A percentile compares a stretch with the other conserved stretches of the same genome.
phyloP scores from a whole-genome alignment of 306 rosid species.

The Mucuna pruriens region DNA sequence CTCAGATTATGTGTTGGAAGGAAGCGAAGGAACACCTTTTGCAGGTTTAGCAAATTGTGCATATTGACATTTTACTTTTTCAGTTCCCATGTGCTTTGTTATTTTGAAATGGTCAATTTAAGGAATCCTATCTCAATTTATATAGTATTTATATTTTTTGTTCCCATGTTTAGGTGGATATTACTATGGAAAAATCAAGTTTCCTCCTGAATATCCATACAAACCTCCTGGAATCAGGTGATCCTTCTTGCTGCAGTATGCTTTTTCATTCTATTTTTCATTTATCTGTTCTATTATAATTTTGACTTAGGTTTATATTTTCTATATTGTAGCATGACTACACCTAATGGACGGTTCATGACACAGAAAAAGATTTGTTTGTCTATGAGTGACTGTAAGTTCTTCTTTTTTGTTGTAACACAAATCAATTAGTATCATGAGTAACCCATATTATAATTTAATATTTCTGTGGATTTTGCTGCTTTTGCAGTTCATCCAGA shows the following conservation, averaged over 20 bases:
- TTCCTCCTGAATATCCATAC: constrained; percentile 90
- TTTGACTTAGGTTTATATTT: constrained; percentile 14
- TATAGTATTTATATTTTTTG: constrained; percentile 9
- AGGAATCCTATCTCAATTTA: constrained; percentile 1
- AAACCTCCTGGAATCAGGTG: constrained; percentile 99
- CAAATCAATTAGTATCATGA: constrained; percentile 9
- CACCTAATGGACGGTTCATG: constrained; percentile 97
- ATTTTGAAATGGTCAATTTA: constrained; percentile 11
- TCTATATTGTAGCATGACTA: constrained; percentile 73
- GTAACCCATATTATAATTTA: constrained; percentile 25
- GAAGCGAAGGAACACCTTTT: constrained; percentile 98
- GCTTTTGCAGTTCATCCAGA: constrained; percentile 89
- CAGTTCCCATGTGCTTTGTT: constrained; percentile 6
- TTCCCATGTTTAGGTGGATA: constrained; percentile 68
- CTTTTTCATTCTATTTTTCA: constrained; percentile 17
- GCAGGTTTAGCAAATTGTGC: constrained; percentile 60
- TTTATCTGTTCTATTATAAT: constrained; percentile 12
- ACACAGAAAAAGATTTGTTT: constrained; percentile 91
- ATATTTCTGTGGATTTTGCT: constrained; percentile 34
- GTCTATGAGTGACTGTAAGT: constrained; percentile 98
- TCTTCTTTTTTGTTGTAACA: constrained; percentile 13
- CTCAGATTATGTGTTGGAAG: constrained; percentile 95
- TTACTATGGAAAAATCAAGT: constrained; percentile 94
- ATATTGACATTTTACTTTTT: constrained; percentile 11
- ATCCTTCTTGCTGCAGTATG: constrained; percentile 29